Base-by-base conservation (phyloP, 2,329 filamentous ascomycete species). In the Penicillium palitans region DNA sequence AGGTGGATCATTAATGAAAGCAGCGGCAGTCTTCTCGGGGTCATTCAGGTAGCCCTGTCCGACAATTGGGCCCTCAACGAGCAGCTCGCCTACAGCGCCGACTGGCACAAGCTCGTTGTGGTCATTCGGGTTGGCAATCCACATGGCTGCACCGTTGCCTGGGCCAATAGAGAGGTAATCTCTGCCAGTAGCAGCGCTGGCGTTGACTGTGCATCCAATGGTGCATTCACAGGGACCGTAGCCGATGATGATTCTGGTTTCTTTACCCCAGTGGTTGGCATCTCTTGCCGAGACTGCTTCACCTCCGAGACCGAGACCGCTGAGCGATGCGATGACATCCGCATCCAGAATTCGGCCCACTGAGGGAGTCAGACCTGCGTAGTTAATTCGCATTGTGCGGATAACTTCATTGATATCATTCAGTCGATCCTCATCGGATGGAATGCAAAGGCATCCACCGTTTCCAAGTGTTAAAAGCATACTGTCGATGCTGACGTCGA, bases 401-500 rank as follows among this genome's bases (percentile, higher is more conserved):
- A 87, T 81, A 1, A 78, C 78, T 0, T 76, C 78, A 2, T 77
- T 73, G 15, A 86, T 78, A 55, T 84, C 78, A 50, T 79, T 76
- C 1, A 80, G 61, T 42, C 80, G 74, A 58, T 84, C 80, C 5
- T 77, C 68, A 0, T 80, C 73, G 0, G 80, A 79, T 0, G 85
- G 84, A 2, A 87, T 78, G 57, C 85, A 87, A 8, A 88, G 77
- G 42, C 83, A 86, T 0, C 83, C 85, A 6, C 85, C 85, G 35
- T 81, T 74, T 2, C 79, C 74, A 5, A 87, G 73, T 0, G 85
- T 83, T 2, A 80, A 78, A 50, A 86, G 80, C 46, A 84, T 79
- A 64, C 85, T 84, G 29, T 80, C 73, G 44, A 85, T 74, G 50
- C 80, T 78, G 37, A 83, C 77, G 61, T 86, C 83, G 51, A 83